phyloP scores from a whole-genome alignment of 2,329 filamentous ascomycete species.

The Mollisia scopiformis region DNA sequence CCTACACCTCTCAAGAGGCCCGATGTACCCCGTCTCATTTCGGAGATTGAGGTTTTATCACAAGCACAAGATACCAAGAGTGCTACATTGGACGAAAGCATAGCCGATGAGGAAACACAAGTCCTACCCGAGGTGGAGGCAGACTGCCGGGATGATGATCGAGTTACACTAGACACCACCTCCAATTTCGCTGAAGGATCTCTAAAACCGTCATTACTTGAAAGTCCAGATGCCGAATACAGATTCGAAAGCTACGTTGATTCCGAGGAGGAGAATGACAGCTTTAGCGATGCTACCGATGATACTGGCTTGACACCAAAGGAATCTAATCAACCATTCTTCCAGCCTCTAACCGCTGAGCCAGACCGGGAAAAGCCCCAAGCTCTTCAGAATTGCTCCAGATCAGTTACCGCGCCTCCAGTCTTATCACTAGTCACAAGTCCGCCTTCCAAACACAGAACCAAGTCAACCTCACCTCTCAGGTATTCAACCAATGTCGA shows the following conservation, averaged over 20 bases:
- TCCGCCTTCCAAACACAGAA: slow-evolving; percentile 41
- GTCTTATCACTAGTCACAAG: slow-evolving; percentile 47
- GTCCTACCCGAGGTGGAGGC: not conserved
- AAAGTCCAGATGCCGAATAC: slow-evolving; percentile 4
- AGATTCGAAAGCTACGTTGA: not conserved
- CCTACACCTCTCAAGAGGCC: slow-evolving; percentile 2
- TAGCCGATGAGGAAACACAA: not conserved
- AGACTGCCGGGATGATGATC: not conserved
- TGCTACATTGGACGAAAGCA: not conserved
- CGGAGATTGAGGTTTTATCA: not conserved
- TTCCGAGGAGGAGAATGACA: slow-evolving; percentile 23
- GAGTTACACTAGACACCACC: not conserved
- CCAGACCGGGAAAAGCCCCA: slow-evolving; percentile 34
- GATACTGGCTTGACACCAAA: slow-evolving; percentile 30
- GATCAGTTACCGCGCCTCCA: slow-evolving; percentile 43
- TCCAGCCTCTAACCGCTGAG: slow-evolving; percentile 33
- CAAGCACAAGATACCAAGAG: not conserved
- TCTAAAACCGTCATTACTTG: slow-evolving; percentile 16
- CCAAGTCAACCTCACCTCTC: slow-evolving; percentile 26
- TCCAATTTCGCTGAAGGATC: not conserved
- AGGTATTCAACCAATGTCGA: slow-evolving; percentile 27
- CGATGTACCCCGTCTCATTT: slow-evolving; percentile 3
- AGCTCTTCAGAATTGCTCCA: slow-evolving; percentile 36
- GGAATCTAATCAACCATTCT: slow-evolving; percentile 32
- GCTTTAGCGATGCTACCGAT: slow-evolving; percentile 32